A percentile compares a stretch with the other conserved stretches of the same genome.
Conservation (phyloP, 805 yeast genomes). For the Saccharomycopsis sp. region DNA sequence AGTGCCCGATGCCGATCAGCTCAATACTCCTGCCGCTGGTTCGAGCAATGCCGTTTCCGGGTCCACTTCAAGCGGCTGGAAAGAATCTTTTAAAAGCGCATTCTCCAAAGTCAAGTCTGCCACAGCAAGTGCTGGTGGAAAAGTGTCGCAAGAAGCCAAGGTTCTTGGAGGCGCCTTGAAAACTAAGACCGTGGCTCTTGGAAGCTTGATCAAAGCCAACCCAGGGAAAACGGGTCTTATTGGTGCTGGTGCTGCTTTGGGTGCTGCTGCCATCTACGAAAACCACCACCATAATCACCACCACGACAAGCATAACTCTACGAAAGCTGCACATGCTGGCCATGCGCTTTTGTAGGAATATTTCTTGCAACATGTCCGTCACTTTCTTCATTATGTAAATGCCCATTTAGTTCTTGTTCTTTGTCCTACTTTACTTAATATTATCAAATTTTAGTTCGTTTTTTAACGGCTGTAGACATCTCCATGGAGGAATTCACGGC, state of each 20-base stretch:
- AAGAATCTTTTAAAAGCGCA: not conserved
- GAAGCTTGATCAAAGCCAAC: not conserved
- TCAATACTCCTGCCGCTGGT: not conserved
- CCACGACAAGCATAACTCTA: not conserved
- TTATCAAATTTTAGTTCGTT: too few relatives aligned
- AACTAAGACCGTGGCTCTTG: not conserved
- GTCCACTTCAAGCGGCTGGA: not conserved
- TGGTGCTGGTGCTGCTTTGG: slow-evolving; percentile 1
- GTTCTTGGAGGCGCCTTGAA: not conserved
- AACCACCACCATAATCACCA: not conserved
- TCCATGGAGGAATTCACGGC: too few relatives aligned
- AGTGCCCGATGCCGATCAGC: not conserved
- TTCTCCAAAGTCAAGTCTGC: not conserved
- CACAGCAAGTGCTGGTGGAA: not conserved
- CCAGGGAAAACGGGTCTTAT: not conserved
- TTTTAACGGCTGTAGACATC: too few relatives aligned
- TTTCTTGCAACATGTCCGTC: not conserved
- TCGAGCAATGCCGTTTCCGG: not conserved
- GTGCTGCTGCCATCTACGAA: not conserved
- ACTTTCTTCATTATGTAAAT: not conserved
- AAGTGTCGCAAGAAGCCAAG: not conserved
- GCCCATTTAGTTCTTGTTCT: not conserved
- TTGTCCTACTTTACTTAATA: too few relatives aligned
- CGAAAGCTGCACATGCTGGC: not conserved
- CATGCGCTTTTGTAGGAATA: not conserved